Conservation (phyloP, 805 yeast species). For the Yueomyces sinensis region DNA sequence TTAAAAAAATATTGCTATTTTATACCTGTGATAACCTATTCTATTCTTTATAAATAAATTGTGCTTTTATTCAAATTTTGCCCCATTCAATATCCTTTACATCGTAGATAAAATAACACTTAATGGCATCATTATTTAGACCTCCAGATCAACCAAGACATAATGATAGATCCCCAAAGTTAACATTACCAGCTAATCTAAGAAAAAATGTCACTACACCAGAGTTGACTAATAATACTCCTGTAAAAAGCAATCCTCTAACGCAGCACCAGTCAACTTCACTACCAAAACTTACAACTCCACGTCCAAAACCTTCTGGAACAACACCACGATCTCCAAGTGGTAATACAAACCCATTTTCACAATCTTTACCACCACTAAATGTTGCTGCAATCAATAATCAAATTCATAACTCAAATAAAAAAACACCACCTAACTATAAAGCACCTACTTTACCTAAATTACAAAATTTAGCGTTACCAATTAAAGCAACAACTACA, state of each 20-base stretch:
- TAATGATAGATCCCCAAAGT: conserved; percentile 30
- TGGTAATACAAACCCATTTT: background rate
- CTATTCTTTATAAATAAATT: no score
- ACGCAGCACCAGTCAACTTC: background rate
- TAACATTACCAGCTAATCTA: conserved; percentile 28
- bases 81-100: no score
- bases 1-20: no score
- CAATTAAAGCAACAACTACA: conserved; percentile 1
- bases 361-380: background rate
- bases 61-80: no score
- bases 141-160: conserved; percentile 31
- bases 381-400: background rate
- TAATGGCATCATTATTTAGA: conserved; percentile 23
- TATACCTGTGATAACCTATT: no score
- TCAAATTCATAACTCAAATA: background rate
- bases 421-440: background rate
- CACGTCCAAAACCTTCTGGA: background rate
- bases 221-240: background rate
- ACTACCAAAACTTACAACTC: background rate
- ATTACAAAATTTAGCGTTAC: background rate
- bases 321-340: background rate
- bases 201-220: background rate
- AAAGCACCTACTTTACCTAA: conserved; percentile 1
- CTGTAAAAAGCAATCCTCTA: background rate
- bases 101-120: background rate